Conservation (phyloP, 306 rosid genomes). For the Calophaca sinica region DNA sequence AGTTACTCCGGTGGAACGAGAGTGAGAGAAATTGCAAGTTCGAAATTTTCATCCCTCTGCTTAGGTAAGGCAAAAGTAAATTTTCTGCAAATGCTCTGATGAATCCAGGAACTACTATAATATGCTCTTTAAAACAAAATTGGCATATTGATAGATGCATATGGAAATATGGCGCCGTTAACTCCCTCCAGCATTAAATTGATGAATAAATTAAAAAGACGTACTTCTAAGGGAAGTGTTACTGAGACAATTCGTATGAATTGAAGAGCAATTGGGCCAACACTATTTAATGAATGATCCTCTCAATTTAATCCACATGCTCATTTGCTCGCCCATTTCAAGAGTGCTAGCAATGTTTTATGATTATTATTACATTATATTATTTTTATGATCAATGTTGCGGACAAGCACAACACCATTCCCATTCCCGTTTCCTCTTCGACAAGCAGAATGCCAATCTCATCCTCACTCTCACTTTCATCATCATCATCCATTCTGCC, state of each 20-base stretch:
- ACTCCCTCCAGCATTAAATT: not conserved
- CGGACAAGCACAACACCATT: not conserved
- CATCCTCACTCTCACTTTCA: slow-evolving; percentile 15
- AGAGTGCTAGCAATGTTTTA: not conserved
- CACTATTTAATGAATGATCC: not conserved
- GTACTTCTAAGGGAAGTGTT: not conserved
- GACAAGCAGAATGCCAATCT: slow-evolving; percentile 4
- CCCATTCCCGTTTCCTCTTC: not conserved
- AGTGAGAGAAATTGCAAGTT: too few species aligned
- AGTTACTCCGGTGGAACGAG: too few species aligned
- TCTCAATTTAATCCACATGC: slow-evolving; percentile 5
- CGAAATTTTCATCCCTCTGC: too few species aligned
- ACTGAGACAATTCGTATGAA: slow-evolving; percentile 8
- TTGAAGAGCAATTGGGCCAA: not conserved
- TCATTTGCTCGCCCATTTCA: not conserved
- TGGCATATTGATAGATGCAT: not conserved
- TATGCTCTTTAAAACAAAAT: too few species aligned
- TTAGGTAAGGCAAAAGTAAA: too few species aligned
- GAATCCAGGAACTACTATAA: too few species aligned
- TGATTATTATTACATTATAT: too few species aligned
- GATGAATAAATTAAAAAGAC: not conserved
- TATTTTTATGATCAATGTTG: not conserved
- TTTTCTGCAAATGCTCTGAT: too few species aligned
- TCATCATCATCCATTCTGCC: not conserved
- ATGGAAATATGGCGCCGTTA: not conserved